Conservation (phyloP, 768 basidiomycete species). For the Ramaria rubella region DNA sequence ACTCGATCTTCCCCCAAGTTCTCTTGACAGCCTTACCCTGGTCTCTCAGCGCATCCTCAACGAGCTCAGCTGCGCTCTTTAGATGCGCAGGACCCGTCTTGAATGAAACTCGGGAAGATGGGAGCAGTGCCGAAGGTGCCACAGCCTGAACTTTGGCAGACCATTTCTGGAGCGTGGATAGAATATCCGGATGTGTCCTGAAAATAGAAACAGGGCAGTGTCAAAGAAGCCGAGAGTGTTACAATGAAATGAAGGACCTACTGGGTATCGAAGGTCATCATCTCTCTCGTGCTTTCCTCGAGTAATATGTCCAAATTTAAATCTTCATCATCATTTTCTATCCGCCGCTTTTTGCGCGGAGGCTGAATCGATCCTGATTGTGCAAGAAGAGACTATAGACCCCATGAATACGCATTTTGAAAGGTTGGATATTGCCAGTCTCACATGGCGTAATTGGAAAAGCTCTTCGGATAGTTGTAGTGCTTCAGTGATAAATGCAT, state of each 20-base stretch:
- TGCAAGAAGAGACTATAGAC: conserved; percentile 1
- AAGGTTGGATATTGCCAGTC: background rate
- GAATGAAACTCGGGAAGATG: conserved; percentile 66
- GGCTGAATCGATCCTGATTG: conserved; percentile 3
- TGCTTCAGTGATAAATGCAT: conserved; percentile 55
- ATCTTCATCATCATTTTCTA: conserved; percentile 1
- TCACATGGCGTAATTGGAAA: conserved; percentile 39
- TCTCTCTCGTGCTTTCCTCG: conserved; percentile 35
- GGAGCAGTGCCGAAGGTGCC: conserved; percentile 66
- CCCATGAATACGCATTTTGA: background rate
- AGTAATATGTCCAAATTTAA: conserved; percentile 33
- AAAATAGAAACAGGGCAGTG: background rate
- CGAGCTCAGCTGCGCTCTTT: conserved; percentile 65
- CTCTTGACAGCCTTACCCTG: conserved; percentile 52
- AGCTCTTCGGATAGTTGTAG: conserved; percentile 58
- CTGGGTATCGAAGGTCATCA: conserved; percentile 44
- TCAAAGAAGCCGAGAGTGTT: conserved; percentile 2
- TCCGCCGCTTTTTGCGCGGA: conserved; percentile 27
- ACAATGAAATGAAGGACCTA: conserved; percentile 28
- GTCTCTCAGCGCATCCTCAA: conserved; percentile 66
- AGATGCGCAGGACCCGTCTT: conserved; percentile 40
- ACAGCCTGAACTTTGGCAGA: conserved; percentile 93
- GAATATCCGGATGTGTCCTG: conserved; percentile 61
- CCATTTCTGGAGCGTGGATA: conserved; percentile 88
- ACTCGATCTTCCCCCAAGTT: conserved; percentile 47